Evolutionary conservation across 495 filamentous ascomycete species (phyloP).

Genomic region (Penicillium cosmopolitanum): DNA sequence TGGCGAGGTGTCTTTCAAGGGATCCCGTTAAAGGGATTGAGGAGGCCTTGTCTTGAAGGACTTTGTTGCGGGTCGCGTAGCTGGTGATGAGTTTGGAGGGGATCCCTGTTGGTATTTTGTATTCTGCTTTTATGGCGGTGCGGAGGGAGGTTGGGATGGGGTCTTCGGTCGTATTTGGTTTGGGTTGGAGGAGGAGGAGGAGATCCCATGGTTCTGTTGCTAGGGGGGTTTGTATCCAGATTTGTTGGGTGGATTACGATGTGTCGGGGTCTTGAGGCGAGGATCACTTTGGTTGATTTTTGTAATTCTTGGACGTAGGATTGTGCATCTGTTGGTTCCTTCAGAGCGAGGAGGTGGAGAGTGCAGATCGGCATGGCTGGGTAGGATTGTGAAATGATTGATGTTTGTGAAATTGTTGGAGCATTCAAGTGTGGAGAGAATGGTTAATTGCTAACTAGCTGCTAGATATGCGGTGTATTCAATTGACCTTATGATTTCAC

Average conservation of each 20-base stretch:
- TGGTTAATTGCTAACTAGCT: background rate
- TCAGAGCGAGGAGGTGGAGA: constrained; percentile 48
- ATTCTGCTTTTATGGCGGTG: constrained; percentile 37
- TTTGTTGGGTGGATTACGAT: constrained; percentile 56
- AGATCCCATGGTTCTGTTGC: constrained; percentile 60
- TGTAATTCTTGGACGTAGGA: constrained; percentile 33
- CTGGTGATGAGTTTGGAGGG: constrained; percentile 52
- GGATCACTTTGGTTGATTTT: constrained; percentile 43
- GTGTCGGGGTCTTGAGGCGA: constrained; percentile 43
- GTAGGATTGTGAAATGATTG: too few species aligned
- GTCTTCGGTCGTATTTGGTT: constrained; percentile 11
- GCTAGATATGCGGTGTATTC: background rate
- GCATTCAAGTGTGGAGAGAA: too few species aligned
- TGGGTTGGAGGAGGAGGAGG: constrained; percentile 52
- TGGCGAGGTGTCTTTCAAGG: constrained; percentile 30
- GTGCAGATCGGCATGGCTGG: constrained; percentile 49
- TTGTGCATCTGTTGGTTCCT: constrained; percentile 22
- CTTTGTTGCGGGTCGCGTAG: constrained; percentile 50
- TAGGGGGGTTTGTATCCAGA: constrained; percentile 49
- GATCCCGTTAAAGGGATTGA: constrained; percentile 44
- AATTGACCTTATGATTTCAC: constrained; percentile 7
- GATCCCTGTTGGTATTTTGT: constrained; percentile 57
- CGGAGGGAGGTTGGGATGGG: constrained; percentile 42
- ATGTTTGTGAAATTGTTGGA: too few species aligned
- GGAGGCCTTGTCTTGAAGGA: constrained; percentile 45